Evolutionary conservation across 2,329 filamentous ascomycete genomes (phyloP), one percentile per base, ranked within the genome.

Genomic region (Lasiodiplodia gonubiensis): DNA sequence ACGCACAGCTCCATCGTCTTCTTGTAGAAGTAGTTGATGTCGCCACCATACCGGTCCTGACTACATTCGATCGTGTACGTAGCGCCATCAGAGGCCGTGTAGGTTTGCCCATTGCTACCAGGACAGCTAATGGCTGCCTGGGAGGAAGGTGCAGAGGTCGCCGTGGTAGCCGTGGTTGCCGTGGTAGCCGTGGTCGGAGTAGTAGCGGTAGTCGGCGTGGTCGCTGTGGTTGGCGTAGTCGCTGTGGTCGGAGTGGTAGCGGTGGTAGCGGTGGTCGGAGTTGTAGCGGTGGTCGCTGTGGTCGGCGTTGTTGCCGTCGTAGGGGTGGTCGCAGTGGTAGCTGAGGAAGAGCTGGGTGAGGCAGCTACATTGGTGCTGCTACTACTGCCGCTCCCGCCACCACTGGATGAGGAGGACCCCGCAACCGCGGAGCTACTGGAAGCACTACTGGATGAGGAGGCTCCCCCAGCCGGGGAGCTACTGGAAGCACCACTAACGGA

Each of bases 21-120:
- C 7, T 51, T 39, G 18, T 68, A 71, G 6, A 67, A 51, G 27
- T 37, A 49, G 33, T 68, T 66, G 70, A 72, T 63, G 35, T 75
- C 72, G 33, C 69, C 67, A 46, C 72, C 74, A 30, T 67, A 69
- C 27, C 72, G 74, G 64, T 76, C 74, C 7, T 39, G 37, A 49
- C 30, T 68, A 53, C 74, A 76, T 35, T 76, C 74, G 16, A 76
- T 66, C 1, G 16, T 35, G 25, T 71, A 76, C 18, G 21, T 61
- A 3, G 72, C 68, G 48, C 72, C 74, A 37, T 71, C 71, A 8
- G 49, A 12, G 18, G 69, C 71, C 2, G 69, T 72, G 42, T 68
- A 72, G 2, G 37, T 70, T 0, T 53, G 63, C 8, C 70, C 71
- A 25, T 73, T 51, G 18, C 59, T 67, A 16, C 25, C 61, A 4